Evolutionary conservation across 352 stramenopile genomes (phyloP).

Genomic region (Phytopythium montanum): DNA sequence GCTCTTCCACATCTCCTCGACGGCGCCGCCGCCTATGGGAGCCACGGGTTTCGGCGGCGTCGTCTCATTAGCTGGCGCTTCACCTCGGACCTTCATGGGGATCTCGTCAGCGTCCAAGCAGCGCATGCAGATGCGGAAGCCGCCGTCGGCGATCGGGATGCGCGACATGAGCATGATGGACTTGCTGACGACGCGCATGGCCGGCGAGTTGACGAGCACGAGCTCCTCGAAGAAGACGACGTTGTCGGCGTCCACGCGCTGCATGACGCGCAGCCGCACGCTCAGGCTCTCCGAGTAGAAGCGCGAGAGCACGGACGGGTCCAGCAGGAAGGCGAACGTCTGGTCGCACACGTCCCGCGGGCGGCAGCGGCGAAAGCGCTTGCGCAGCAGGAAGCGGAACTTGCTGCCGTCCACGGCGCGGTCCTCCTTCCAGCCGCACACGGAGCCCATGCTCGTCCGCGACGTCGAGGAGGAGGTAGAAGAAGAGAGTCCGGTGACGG

Average conservation of each 20-base stretch:
- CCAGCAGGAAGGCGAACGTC: constrained; percentile 25
- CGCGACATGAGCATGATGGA: constrained; percentile 8
- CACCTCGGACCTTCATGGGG: not conserved
- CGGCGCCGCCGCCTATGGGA: not conserved
- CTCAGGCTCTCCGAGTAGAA: constrained; percentile 25
- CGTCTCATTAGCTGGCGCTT: not conserved
- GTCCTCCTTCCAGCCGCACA: constrained; percentile 29
- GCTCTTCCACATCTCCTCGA: constrained; percentile 8
- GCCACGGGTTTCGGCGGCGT: not conserved
- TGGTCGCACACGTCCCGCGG: constrained; percentile 22
- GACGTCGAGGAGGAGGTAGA: not conserved
- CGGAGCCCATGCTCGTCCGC: not conserved
- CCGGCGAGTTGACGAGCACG: constrained; percentile 5
- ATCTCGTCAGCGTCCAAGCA: constrained; percentile 2
- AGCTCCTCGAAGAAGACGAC: constrained; percentile 28
- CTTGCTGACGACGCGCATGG: constrained; percentile 5
- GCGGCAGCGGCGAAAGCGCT: constrained; percentile 16
- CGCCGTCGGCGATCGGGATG: constrained; percentile 1
- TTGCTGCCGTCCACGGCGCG: constrained; percentile 14
- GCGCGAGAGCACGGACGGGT: constrained; percentile 21
- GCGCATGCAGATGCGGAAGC: constrained; percentile 9
- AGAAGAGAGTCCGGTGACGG: not conserved
- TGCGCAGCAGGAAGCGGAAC: constrained; percentile 25
- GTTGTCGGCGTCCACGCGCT: constrained; percentile 29
- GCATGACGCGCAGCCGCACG: constrained; percentile 24